Percentiles rank a stretch among this genome's conserved stretches.
Evolutionary conservation across 1,139 yeast species (phyloP).

Genomic region (Citeromyces siamensis): DNA sequence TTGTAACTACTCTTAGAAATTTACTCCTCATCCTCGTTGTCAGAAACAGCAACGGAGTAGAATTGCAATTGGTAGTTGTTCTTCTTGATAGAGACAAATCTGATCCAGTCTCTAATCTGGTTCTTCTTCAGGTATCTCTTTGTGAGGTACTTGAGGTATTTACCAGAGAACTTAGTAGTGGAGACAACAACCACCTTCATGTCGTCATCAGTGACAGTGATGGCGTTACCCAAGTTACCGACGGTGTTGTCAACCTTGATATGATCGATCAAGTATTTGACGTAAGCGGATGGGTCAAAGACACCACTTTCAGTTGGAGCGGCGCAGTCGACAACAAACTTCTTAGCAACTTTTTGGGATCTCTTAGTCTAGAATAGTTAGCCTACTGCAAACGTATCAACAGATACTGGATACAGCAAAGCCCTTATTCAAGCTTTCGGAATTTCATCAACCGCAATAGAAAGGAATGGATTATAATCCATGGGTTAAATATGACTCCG

Average conservation of each 20-base stretch:
- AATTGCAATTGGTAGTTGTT: conserved; percentile 97
- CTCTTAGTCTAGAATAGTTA: conserved; percentile 18
- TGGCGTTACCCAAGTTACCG: conserved; percentile 95
- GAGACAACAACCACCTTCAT: conserved; percentile 77
- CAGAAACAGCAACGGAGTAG: conserved; percentile 96
- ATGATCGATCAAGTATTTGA: conserved; percentile 97
- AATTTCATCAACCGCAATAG: not conserved
- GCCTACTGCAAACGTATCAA: conserved; percentile 2
- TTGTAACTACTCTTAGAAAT: too few species aligned
- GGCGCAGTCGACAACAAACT: conserved; percentile 92
- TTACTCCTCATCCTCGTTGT: conserved; percentile 88
- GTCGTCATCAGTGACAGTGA: conserved; percentile 80
- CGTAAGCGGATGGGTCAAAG: conserved; percentile 95
- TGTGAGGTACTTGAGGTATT: conserved; percentile 98
- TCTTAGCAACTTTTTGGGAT: conserved; percentile 50
- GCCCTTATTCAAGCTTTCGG: conserved; percentile 3
- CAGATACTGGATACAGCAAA: conserved; percentile 1
- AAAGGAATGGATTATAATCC: conserved; percentile 2
- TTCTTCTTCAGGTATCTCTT: conserved; percentile 99
- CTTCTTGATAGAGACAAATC: conserved; percentile 94
- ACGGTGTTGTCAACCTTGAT: conserved; percentile 96
- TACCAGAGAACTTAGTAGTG: conserved; percentile 96
- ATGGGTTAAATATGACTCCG: conserved; percentile 3
- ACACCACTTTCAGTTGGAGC: conserved; percentile 98
- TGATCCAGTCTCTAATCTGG: conserved; percentile 99